Percentiles rank a stretch among this genome's conserved stretches.
phyloP scores from a whole-genome alignment of 2,329 filamentous ascomycete species.

The Ilyonectria robusta region DNA sequence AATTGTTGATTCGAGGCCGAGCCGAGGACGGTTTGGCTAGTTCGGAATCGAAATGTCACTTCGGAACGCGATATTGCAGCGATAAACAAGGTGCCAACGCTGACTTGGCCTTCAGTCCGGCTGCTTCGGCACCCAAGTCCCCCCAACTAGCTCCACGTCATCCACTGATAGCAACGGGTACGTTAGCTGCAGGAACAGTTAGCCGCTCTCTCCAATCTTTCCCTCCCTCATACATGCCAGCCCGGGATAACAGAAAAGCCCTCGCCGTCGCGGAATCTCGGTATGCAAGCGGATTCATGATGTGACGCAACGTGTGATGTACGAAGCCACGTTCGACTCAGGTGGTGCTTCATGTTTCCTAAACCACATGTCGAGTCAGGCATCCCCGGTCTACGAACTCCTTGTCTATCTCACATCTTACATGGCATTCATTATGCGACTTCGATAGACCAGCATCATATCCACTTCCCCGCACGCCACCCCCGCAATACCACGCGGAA shows the following conservation, averaged over 20 bases:
- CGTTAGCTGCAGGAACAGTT: conserved; percentile 8
- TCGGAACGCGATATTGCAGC: conserved; percentile 10
- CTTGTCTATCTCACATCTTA: conserved; percentile 16
- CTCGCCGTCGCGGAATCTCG: neutral
- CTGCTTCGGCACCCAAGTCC: conserved; percentile 6
- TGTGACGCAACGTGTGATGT: neutral
- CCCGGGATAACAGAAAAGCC: neutral
- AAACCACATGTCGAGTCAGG: neutral
- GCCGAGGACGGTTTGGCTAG: neutral
- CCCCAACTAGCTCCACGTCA: conserved; percentile 2
- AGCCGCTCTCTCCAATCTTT: neutral
- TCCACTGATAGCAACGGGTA: conserved; percentile 16
- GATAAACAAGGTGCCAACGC: neutral
- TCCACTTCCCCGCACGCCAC: conserved; percentile 30
- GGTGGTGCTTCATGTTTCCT: neutral
- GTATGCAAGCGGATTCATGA: neutral
- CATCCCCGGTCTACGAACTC: conserved; percentile 8
- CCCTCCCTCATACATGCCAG: neutral
- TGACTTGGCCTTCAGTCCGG: neutral
- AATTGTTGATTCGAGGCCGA: neutral
- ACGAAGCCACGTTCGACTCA: neutral
- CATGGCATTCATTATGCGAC: conserved; percentile 10
- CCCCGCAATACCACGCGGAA: conserved; percentile 28
- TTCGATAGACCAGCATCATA: neutral
- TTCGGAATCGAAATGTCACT: conserved; percentile 7